Evolutionary conservation across 306 rosid species (phyloP), one percentile per base, ranked within the genome.

Genomic region (Alnus glutinosa): DNA sequence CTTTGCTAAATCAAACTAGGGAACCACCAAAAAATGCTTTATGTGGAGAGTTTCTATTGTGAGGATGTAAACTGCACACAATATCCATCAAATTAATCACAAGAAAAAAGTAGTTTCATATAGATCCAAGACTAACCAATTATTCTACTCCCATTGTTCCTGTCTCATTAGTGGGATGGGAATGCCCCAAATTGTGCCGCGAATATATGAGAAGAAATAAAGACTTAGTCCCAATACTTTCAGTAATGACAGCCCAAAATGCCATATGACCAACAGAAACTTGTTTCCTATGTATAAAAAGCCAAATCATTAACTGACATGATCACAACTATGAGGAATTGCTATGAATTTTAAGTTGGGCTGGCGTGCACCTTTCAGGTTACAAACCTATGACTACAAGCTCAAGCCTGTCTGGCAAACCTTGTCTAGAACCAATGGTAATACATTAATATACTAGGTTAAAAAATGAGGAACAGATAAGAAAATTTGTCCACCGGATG

Each of bases 351-450:
- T 6, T 59, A 57, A 57, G 37, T 4, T 61, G 39, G 37, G 4
- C 14, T 30, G 18, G 68, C 68, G 23, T 61, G 42, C 37, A 30
- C 42, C 68, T 30, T 74, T 48, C 46, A 39, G 9, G 36, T 62
- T 75, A 28, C 75, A 61, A 58, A 70, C 4, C 19, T 39, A 75
- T 15, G 8, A 59, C 55, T 69, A 75, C 70, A 63, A 57, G 79
- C 66, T 55, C 52, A 50, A 14, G 76, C 66, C 69, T 69, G 39
- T 58, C 79, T 36, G 55, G 16, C 34, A 39, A 69, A 66, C 51
- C 39, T 74, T 68, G 48, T 77, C 34, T 58, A 58, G 18, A 58
- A 28, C 66, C 66, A 59, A 59, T 28, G 1, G 66, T 32, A 62
- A 62, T 12, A 5, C n/a, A 12, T 32, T 63, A 10, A 32, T 14